These are phyloP conservation scores for Angomonas deanei DNA, from an alignment of 208 protist genomes.

Conservation along the genomic window DNA sequence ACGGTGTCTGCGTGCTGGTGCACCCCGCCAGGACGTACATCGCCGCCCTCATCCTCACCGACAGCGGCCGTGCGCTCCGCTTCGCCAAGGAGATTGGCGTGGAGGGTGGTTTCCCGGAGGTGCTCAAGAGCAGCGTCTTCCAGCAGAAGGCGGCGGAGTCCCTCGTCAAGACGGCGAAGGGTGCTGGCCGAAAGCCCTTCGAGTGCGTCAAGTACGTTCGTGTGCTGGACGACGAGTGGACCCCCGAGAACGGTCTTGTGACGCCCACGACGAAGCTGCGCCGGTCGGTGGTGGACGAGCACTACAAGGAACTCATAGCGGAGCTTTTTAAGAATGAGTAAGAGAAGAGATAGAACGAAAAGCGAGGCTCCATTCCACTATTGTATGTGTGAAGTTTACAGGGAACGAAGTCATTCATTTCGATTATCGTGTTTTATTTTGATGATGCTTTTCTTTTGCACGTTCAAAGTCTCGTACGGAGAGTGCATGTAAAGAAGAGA, in stretches of 20 bases:
- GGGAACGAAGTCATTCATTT: too few species aligned
- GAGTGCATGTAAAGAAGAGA: too few species aligned
- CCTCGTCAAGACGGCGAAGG: constrained; percentile 26
- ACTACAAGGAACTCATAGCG: constrained; percentile 53
- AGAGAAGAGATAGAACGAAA: not conserved
- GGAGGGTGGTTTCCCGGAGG: constrained; percentile 26
- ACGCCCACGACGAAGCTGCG: constrained; percentile 69
- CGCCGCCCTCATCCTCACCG: constrained; percentile 52
- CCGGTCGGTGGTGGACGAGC: constrained; percentile 27
- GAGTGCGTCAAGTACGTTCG: constrained; percentile 55
- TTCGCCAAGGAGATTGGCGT: constrained; percentile 54
- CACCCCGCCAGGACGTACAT: constrained; percentile 51
- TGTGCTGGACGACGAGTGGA: constrained; percentile 68
- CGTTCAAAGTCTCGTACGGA: too few species aligned
- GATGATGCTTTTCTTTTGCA: too few species aligned
- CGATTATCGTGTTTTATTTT: too few species aligned
- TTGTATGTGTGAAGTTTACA: not conserved
- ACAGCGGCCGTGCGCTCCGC: constrained; percentile 23
- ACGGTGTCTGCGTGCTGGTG: constrained; percentile 46
- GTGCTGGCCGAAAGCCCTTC: constrained; percentile 19
- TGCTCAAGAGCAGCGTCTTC: constrained; percentile 33
- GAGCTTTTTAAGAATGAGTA: constrained; percentile 46
- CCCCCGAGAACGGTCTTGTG: constrained; percentile 64
- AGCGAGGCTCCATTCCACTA: constrained; percentile 1
- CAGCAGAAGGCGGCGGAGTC: constrained; percentile 39